A percentile compares a stretch with the other conserved stretches of the same genome.
These are phyloP conservation scores for Coccomyxa sp. DNA, from an alignment of 139 green algal genomes.

Conservation along the genomic window DNA sequence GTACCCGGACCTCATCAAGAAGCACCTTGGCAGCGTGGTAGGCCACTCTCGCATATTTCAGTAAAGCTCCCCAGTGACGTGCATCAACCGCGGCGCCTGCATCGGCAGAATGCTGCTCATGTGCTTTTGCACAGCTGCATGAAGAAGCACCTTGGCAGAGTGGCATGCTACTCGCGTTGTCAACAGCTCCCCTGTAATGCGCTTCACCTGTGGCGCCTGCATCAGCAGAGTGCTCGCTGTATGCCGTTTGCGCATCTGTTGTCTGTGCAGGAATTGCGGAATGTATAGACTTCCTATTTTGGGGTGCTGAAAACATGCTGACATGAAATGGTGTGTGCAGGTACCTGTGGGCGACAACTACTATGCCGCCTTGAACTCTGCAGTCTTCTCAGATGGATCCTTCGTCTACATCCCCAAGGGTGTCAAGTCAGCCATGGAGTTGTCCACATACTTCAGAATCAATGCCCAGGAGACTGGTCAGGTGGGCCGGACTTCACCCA, in stretches of 20 bases:
- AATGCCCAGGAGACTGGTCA: slow-evolving; percentile 93
- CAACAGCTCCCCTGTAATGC: not conserved
- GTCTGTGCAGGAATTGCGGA: too few relatives aligned
- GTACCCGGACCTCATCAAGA: slow-evolving; percentile 93
- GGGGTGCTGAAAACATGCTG: too few relatives aligned
- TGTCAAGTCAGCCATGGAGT: slow-evolving; percentile 94
- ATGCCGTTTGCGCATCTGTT: not conserved
- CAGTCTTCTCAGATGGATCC: slow-evolving; percentile 96
- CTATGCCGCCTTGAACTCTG: slow-evolving; percentile 94
- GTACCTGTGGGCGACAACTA: slow-evolving; percentile 97
- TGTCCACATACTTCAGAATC: slow-evolving; percentile 99
- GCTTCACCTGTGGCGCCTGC: not conserved
- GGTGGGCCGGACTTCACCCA: slow-evolving; percentile 27
- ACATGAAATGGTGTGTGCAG: slow-evolving; percentile 45
- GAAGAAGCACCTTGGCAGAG: slow-evolving; percentile 84
- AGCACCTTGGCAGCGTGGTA: slow-evolving; percentile 91
- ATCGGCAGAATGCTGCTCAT: not conserved
- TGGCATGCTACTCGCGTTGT: slow-evolving; percentile 54
- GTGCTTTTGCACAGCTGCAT: slow-evolving; percentile 26
- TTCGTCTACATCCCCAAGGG: slow-evolving; percentile 99
- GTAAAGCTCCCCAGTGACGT: not conserved
- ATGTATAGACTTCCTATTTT: too few relatives aligned
- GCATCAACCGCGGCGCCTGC: not conserved
- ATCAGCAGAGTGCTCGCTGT: not conserved
- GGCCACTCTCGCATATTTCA: not conserved